Percentiles rank a stretch among this genome's conserved stretches.
Evolutionary conservation across 352 stramenopile genomes (phyloP).

Genomic region (Nothophytophthora sp.): DNA sequence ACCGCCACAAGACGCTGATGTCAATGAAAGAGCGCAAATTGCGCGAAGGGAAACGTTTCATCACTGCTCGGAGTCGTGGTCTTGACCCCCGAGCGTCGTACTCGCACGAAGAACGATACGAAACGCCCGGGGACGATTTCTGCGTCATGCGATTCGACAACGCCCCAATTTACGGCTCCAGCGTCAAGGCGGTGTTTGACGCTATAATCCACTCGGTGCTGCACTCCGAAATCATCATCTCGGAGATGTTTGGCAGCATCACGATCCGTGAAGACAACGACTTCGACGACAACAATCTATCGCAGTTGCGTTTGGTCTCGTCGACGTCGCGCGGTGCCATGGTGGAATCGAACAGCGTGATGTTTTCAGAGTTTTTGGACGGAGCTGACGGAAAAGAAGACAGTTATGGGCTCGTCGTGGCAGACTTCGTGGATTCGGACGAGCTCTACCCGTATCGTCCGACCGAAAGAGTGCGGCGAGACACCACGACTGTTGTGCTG

Average conservation of each 20-base stretch:
- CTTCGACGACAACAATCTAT: constrained; percentile 34
- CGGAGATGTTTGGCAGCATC: constrained; percentile 43
- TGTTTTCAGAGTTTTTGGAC: constrained; percentile 16
- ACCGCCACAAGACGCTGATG: constrained; percentile 25
- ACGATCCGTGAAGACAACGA: constrained; percentile 53
- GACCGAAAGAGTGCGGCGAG: constrained; percentile 24
- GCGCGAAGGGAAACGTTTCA: constrained; percentile 26
- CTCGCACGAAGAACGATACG: constrained; percentile 34
- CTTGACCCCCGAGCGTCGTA: constrained; percentile 19
- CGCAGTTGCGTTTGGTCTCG: constrained; percentile 41
- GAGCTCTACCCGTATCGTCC: constrained; percentile 38
- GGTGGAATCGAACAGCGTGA: constrained; percentile 17
- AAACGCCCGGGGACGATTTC: constrained; percentile 27
- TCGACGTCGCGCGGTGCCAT: constrained; percentile 5
- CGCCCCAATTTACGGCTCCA: constrained; percentile 23
- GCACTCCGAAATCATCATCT: constrained; percentile 58
- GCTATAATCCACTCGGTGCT: constrained; percentile 31
- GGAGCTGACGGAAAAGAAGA: not conserved
- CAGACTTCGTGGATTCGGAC: constrained; percentile 40
- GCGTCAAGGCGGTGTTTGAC: constrained; percentile 33
- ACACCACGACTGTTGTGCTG: constrained; percentile 27
- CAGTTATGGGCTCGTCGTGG: constrained; percentile 8
- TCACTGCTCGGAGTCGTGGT: constrained; percentile 21
- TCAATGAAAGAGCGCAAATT: constrained; percentile 29
- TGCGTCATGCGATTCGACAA: constrained; percentile 42